These are phyloP conservation scores for Cyclotella cryptica DNA, from an alignment of 108 stramenopile species.

Conservation along the genomic window DNA sequence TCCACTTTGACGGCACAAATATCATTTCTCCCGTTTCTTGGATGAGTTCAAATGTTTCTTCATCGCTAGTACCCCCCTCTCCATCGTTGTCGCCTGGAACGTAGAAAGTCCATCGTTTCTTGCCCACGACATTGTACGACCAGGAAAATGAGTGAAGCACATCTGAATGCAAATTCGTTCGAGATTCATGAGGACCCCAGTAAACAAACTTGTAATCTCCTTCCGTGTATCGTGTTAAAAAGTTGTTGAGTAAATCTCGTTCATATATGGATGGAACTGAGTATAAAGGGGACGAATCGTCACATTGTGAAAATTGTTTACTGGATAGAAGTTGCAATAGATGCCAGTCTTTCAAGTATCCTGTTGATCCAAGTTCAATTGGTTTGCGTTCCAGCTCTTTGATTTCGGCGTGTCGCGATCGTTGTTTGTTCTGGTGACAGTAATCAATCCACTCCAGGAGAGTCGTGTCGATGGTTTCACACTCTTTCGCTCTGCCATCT, in stretches of 20 bases:
- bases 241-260: conserved; percentile 69
- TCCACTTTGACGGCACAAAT: conserved; percentile 86
- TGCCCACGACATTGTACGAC: conserved; percentile 85
- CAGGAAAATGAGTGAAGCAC: conserved; percentile 89
- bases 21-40: conserved; percentile 80
- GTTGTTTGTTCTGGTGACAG: conserved; percentile 11
- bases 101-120: conserved; percentile 85
- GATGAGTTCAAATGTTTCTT: conserved; percentile 45
- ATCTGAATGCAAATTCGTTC: conserved; percentile 83
- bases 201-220: conserved; percentile 90
- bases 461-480: conserved; percentile 57
- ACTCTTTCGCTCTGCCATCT: conserved; percentile 77
- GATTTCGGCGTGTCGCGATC: neutral
- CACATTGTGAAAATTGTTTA: conserved; percentile 11
- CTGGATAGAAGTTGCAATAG: conserved; percentile 44
- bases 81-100: conserved; percentile 17
- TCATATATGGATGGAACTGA: conserved; percentile 56
- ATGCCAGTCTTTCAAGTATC: conserved; percentile 90
- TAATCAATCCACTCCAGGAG: conserved; percentile 58
- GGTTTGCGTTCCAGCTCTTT: neutral
- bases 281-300: conserved; percentile 47
- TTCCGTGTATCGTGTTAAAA: conserved; percentile 49
- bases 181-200: conserved; percentile 77
- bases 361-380: neutral
- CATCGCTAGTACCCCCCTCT: neutral